Base-by-base conservation (phyloP, 345 rosid genomes). In the Salix exigua region DNA sequence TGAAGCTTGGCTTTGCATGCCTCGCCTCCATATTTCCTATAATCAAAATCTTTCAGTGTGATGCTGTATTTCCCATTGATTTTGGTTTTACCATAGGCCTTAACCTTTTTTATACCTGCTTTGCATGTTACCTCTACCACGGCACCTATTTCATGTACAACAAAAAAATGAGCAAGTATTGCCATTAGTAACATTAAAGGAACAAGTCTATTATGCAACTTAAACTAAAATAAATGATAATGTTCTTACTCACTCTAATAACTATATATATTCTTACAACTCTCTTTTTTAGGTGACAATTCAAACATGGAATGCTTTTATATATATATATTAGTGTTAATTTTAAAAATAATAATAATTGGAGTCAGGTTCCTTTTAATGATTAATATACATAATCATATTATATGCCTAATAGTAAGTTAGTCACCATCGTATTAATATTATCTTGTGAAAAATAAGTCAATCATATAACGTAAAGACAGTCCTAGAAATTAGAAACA, bases 1-100 rank as follows among this genome's bases (percentile, higher is more conserved):
- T 81, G 80, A 16, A 83, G 86, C 77, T 81, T 80, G 25, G 82
- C 84, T n/a, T 60, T 81, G 77, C 86, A 83, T 5, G 82, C 83
- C 72, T 72, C 19, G 65, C 14, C 74, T 55, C 86, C 86, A 44
- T 80, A 81, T 38, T 81, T 78, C 0, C 10, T 30, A 35, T 81
- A 83, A 23, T 78, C 66, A 19, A 78, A 83, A 6, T 74, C 86
- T 1, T 81, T 66, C 18, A 83, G 37, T 0, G 77, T 51, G 35
- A 80, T 76, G 23, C 84, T 81, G 23, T 78, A 83, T 66, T 80
- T 80, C 14, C 83, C 83, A 46, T 80, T 80, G 60, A 40, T 66
- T 53, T 80, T 80, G 6, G 84, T 83, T 64, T 35, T 75, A 2
- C 86, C 86, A 26, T 83, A 83, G 6, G 83, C 86, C 71, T 63